Evolutionary conservation across 164 flowering plant genomes (phyloP).

Genomic region (Pachysandra terminalis): DNA sequence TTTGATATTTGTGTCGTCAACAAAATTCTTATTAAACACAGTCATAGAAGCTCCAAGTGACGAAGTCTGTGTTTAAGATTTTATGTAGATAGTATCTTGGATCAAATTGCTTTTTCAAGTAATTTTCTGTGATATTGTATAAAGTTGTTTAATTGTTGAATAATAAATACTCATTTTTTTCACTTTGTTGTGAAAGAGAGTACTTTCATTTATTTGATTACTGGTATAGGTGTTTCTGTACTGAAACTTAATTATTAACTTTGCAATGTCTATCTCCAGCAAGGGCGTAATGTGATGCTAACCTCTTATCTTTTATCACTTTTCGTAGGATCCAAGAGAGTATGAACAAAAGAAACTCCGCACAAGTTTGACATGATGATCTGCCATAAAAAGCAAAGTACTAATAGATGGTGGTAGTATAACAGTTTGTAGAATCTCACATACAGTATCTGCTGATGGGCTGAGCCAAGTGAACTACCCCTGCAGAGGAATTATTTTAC

Average conservation of each 20-base stretch:
- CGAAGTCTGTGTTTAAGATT: background rate
- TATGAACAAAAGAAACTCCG: slow-evolving; percentile 2
- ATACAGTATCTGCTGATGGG: background rate
- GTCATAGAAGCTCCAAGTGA: too few species aligned
- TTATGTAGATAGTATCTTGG: background rate
- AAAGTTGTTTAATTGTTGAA: background rate
- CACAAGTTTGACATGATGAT: background rate
- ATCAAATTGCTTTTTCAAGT: background rate
- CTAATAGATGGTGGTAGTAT: background rate
- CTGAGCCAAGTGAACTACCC: slow-evolving; percentile 7
- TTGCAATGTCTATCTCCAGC: background rate
- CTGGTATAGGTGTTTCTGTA: background rate
- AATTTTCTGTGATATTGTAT: background rate
- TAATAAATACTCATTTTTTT: background rate
- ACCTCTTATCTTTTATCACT: background rate
- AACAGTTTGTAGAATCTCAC: background rate
- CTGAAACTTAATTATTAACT: background rate
- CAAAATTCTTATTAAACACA: too few species aligned
- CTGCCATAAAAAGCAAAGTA: background rate
- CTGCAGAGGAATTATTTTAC: background rate
- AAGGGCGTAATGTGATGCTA: background rate
- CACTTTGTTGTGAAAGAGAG: background rate
- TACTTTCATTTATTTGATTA: background rate
- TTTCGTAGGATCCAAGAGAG: slow-evolving; percentile 19
- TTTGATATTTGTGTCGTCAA: too few species aligned